Percentiles rank a stretch among this genome's conserved stretches.
Evolutionary conservation across 805 yeast genomes (phyloP).

Genomic region (Monosporozyma unispora): DNA sequence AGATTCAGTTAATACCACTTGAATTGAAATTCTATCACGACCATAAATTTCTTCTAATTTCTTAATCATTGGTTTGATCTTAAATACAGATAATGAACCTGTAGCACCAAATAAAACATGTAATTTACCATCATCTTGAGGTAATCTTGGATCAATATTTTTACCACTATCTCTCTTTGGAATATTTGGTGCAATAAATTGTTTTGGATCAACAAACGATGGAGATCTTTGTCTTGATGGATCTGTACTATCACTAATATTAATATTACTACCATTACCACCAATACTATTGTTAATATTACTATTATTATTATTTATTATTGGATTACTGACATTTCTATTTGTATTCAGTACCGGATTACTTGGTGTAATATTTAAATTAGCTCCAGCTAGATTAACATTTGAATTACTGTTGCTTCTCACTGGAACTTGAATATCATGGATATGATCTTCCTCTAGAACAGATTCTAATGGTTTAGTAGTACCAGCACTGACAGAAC

Average conservation of each 20-base stretch:
- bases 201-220: not conserved
- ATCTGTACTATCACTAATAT: not conserved
- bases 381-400: not conserved
- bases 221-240: constrained; percentile 2
- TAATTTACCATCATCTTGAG: constrained; percentile 77
- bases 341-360: not conserved
- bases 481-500: not conserved
- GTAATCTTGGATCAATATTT: constrained; percentile 54
- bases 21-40: constrained; percentile 66
- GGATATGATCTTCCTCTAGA: constrained; percentile 5
- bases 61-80: constrained; percentile 68
- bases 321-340: not conserved
- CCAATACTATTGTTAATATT: not conserved
- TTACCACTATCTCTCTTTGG: constrained; percentile 34
- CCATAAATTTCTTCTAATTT: constrained; percentile 78
- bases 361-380: not conserved
- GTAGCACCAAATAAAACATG: constrained; percentile 84
- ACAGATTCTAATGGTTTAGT: constrained; percentile 9
- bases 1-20: constrained; percentile 72
- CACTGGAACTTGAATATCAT: not conserved
- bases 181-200: constrained; percentile 16
- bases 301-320: not conserved
- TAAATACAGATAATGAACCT: constrained; percentile 79
- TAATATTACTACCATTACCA: not conserved
- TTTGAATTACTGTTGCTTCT: not conserved